A percentile compares a stretch with the other conserved stretches of the same genome.
These are phyloP conservation scores for Yamadazyma sp. DNA, from an alignment of 1,139 yeast species.

Conservation along the genomic window DNA sequence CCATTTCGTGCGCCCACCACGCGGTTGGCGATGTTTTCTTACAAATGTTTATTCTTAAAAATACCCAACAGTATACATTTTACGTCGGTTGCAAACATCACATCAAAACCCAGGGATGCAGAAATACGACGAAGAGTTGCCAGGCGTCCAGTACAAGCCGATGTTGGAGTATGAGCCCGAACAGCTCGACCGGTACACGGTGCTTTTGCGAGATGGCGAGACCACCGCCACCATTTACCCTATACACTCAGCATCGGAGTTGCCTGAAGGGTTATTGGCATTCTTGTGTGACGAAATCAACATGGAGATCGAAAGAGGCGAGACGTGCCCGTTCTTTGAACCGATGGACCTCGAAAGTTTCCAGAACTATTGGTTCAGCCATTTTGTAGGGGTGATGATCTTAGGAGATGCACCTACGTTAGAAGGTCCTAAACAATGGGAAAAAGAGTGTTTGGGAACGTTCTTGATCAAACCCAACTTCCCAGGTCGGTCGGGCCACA, in stretches of 20 bases:
- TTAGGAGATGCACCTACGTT: conserved; percentile 67
- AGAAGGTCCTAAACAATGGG: conserved; percentile 74
- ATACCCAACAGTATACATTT: conserved; percentile 8
- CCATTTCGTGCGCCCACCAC: not conserved
- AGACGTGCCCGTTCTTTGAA: conserved; percentile 82
- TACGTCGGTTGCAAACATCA: conserved; percentile 4
- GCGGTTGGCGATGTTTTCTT: not conserved
- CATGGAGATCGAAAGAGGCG: conserved; percentile 88
- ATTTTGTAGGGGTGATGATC: conserved; percentile 85
- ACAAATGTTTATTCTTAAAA: conserved; percentile 6
- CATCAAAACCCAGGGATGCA: conserved; percentile 2
- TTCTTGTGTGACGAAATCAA: conserved; percentile 90
- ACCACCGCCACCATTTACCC: conserved; percentile 94
- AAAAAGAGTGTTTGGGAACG: conserved; percentile 83
- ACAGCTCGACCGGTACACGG: conserved; percentile 52
- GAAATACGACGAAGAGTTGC: conserved; percentile 2
- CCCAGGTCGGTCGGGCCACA: conserved; percentile 90
- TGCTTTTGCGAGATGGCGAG: conserved; percentile 80
- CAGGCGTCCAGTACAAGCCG: not conserved
- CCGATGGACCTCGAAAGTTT: conserved; percentile 72
- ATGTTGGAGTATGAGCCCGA: conserved; percentile 32
- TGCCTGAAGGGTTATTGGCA: conserved; percentile 77
- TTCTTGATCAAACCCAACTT: conserved; percentile 84
- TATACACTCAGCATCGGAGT: conserved; percentile 56
- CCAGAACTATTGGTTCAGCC: conserved; percentile 81